Evolutionary conservation across 108 stramenopile genomes (phyloP), one percentile per base, ranked within the genome.

Genomic region (Pseudonitzschia multiseries): DNA sequence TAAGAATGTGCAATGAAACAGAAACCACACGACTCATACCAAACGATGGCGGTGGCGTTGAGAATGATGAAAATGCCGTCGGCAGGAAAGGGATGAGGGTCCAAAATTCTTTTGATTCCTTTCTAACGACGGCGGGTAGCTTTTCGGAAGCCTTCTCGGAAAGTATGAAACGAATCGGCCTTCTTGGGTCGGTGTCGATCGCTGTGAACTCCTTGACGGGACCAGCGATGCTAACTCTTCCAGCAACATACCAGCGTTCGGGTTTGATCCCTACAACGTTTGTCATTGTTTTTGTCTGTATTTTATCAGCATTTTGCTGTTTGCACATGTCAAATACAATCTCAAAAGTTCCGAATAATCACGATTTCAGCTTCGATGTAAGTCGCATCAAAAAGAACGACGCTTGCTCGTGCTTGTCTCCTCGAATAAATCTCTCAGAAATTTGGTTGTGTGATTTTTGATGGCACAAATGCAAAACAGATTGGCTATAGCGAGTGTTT

Each of bases 181-280:
- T 69, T 54, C 70, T 89, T 51, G 89, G 90, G 0, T 77, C 81
- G 52, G 65, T 87, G 27, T 67, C 88, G 13, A 86, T 93, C 53
- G 84, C 87, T 29, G 85, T 86, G 29, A 93, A 93, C 56, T 85
- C 82, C n/a, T 64, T 78, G 32, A 87, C 88, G 6, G 93, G 93
- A 29, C 93, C 93, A 6, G 93, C 86, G 17, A 91, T 93, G 90
- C 66, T 93, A 5, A 76, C 77, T 33, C 74, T 93, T 0, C 93
- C 93, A 5, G 80, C 79, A 2, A 81, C 86, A 4, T 93, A 83
- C 71, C 86, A 90, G 66, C 66, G 85, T 24, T 77, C 84, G 14
- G 93, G 93, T 14, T 24, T 89, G 22, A 87, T 93, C 31, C 92
- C 92, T 0, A 88, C 87, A 6, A 76, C 65, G 4, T 32, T 67